Evolutionary conservation across 2,329 filamentous ascomycete genomes (phyloP).

Genomic region (Neurospora crassa): DNA sequence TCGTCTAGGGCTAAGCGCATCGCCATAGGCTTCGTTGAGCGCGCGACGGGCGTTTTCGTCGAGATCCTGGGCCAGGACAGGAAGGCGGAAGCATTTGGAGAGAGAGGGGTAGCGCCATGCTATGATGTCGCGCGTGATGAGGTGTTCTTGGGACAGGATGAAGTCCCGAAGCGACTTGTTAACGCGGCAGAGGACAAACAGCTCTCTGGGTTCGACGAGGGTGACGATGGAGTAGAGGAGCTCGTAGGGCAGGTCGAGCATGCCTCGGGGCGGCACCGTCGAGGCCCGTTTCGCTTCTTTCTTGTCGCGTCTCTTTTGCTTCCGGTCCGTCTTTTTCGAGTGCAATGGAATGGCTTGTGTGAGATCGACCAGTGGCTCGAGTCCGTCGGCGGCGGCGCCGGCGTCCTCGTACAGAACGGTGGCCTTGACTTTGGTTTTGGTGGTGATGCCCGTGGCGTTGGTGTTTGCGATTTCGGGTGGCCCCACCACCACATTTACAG

Average conservation of each 20-base stretch:
- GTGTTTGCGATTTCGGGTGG: not conserved
- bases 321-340: constrained; percentile 44
- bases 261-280: constrained; percentile 20
- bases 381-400: constrained; percentile 18
- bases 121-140: constrained; percentile 35
- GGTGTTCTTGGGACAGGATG: constrained; percentile 31
- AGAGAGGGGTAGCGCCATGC: constrained; percentile 39
- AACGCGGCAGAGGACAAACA: constrained; percentile 35
- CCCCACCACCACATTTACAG: not conserved
- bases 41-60: constrained; percentile 14
- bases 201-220: constrained; percentile 39
- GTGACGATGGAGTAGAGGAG: constrained; percentile 37
- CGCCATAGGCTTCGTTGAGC: not conserved
- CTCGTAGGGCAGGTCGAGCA: constrained; percentile 43
- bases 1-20: not conserved
- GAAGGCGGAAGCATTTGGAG: constrained; percentile 40
- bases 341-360: constrained; percentile 37
- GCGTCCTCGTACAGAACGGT: not conserved
- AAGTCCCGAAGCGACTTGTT: constrained; percentile 32
- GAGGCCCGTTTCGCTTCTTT: constrained; percentile 23
- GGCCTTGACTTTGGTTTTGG: not conserved
- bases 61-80: constrained; percentile 32
- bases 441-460: not conserved
- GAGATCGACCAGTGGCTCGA: constrained; percentile 30
- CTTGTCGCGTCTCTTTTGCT: constrained; percentile 32